Base-by-base conservation (phyloP, 1,284 basidiomycete species). In the Peniophora sp. region DNA sequence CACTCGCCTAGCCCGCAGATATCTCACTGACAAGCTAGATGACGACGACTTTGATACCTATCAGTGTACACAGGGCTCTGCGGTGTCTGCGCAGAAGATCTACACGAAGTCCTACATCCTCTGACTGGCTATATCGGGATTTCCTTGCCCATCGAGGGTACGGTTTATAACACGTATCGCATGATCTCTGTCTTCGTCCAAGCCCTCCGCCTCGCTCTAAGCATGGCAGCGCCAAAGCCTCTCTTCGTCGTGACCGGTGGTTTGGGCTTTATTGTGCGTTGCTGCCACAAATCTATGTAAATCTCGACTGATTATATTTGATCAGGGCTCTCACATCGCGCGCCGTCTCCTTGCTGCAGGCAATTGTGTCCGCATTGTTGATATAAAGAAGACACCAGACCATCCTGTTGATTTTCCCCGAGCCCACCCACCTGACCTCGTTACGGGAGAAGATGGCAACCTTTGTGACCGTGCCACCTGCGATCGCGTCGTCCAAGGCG, bases 261-360 rank as follows among this genome's bases (percentile, higher is more conserved):
- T 0, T 63, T 74, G 55, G 79, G 79, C 3, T 81, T 81, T 56
- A 74, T 81, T n/a, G 79, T 81, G 56, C 60, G 75, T 56, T 16
- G 9, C 44, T 49, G 27, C 14, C 23, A 27, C 22, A 11, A n/a
- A 52, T 12, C 38, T 22, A 10, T 6, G 17, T 35, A 27, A 39
- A 22, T 51, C 17, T 48, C 17, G 14, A 35, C 32, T 49, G 23
- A 51, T 41, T 50, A 14, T 25, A 3, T 5, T 35, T 50, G n/a
- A 39, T 39, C 51, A 82, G 79, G 80, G 79, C 9, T 76, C 74
- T 3, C 73, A 80, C 55, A 61, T 81, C 3, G 74, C 74, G 3
- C 64, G 65, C 20, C 61, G 63, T 6, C 69, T 81, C 8, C 58
- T 56, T 20, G 50, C 57, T 0, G 46, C 46, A 2, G 72, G 68